Conservation (phyloP, 371 early-diverging fungal genomes). For the Fennellomyces sp. region DNA sequence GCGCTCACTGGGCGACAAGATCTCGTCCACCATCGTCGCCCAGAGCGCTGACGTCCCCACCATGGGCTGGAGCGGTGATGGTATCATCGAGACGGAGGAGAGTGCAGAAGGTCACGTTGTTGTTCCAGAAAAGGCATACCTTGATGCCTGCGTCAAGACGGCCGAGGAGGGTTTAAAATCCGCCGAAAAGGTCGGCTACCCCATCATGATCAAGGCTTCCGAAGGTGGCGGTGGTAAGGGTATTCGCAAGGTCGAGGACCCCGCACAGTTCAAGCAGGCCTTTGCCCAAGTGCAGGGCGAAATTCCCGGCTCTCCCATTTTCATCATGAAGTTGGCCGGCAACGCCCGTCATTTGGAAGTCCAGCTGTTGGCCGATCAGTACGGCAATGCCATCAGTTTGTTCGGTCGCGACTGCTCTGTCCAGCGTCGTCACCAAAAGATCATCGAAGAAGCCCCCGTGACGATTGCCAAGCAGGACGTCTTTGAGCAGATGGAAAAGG, state of each 20-base stretch:
- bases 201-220: constrained; percentile 99
- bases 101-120: constrained; percentile 75
- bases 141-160: constrained; percentile 77
- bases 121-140: constrained; percentile 83
- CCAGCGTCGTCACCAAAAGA: constrained; percentile 98
- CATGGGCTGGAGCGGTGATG: constrained; percentile 95
- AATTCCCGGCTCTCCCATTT: constrained; percentile 96
- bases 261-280: constrained; percentile 71
- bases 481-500: constrained; percentile 92
- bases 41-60: constrained; percentile 96
- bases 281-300: constrained; percentile 92
- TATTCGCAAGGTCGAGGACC: constrained; percentile 89
- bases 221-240: constrained; percentile 99
- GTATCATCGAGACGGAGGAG: constrained; percentile 70
- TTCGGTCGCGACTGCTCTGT: constrained; percentile 99
- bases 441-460: constrained; percentile 96
- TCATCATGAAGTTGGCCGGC: constrained; percentile 96
- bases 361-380: constrained; percentile 95
- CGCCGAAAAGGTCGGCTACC: constrained; percentile 92
- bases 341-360: constrained; percentile 98
- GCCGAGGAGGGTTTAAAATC: constrained; percentile 79
- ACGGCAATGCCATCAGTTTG: constrained; percentile 97
- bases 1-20: constrained; percentile 98
- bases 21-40: constrained; percentile 97
- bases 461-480: constrained; percentile 86